Conservation (phyloP, 2,329 filamentous ascomycete genomes). For the Aspergillus sp. region DNA sequence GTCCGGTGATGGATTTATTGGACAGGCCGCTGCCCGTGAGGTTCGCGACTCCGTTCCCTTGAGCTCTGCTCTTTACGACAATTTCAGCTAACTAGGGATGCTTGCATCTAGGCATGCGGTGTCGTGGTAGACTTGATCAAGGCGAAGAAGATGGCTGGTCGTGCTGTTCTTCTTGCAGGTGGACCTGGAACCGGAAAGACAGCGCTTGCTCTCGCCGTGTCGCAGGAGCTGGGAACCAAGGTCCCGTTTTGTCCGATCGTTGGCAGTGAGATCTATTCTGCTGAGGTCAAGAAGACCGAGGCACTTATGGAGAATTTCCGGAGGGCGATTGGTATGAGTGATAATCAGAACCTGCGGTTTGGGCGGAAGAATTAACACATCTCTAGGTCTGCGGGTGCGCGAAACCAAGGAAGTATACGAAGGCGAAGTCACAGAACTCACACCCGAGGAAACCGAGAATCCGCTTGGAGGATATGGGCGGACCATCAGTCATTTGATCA, state of each 20-base stretch:
- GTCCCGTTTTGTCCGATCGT: slow-evolving; percentile 98
- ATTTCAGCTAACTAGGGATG: background rate
- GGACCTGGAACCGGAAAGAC: slow-evolving; percentile 97
- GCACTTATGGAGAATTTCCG: slow-evolving; percentile 99
- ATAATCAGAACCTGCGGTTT: background rate
- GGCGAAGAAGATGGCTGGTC: slow-evolving; percentile 94
- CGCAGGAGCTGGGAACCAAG: slow-evolving; percentile 94
- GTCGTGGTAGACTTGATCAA: slow-evolving; percentile 93
- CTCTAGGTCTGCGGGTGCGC: slow-evolving; percentile 70
- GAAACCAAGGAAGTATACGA: slow-evolving; percentile 99
- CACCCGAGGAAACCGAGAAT: slow-evolving; percentile 96
- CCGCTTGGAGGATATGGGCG: slow-evolving; percentile 93
- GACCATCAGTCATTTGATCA: slow-evolving; percentile 91
- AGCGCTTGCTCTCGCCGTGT: slow-evolving; percentile 87
- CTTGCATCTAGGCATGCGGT: slow-evolving; percentile 64
- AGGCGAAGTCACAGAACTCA: slow-evolving; percentile 95
- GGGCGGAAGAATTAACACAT: slow-evolving; percentile 10
- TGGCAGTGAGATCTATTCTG: slow-evolving; percentile 94
- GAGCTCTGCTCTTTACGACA: slow-evolving; percentile 1
- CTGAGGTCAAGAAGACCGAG: slow-evolving; percentile 99
- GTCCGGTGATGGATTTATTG: slow-evolving; percentile 76
- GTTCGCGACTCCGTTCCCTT: slow-evolving; percentile 42
- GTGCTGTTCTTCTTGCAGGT: slow-evolving; percentile 86
- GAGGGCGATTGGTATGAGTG: slow-evolving; percentile 69
- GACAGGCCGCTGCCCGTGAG: slow-evolving; percentile 81